Base-by-base conservation (phyloP, 2,329 filamentous ascomycete genomes). In the Zasmidium cellare region DNA sequence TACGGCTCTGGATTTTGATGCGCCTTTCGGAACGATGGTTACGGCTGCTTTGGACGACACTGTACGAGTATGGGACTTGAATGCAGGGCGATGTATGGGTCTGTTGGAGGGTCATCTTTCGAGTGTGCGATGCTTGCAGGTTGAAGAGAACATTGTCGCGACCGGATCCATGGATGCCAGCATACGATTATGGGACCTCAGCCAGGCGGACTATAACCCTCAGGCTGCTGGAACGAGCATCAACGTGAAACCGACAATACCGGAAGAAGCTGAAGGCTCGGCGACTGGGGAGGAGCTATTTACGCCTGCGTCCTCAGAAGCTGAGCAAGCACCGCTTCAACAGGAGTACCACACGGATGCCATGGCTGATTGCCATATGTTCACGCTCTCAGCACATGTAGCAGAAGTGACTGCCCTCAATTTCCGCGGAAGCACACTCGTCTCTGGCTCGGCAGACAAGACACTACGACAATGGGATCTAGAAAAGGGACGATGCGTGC, bases 381-480 rank as follows among this genome's bases (percentile, higher is more conserved):
- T 90, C 73, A 91, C 91, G 0, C 83, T 99, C 23, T 87, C 91
- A 73, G 89, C 93, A 0, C 94, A 99, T 70, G 87, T 99, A 23
- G 93, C 91, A 63, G 93, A 97, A 77, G 88, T 99, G 63, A 97
- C 94, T 12, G 93, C 94, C 7, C 81, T 99, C 22, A 88, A 97
- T 76, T 96, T 99, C 77, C 84, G 87, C 59, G 90, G 90, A 55
- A 88, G 96, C 65, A 92, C 91, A 0, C 83, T 99, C 16, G 92
- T 99, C 28, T 99, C 94, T 1, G 94, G 94, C 12, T 97, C 93
- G 7, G 89, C 94, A 0, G 94, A 99, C 78, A 99, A 99, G 81
- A 99, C 94, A 1, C 80, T 99, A 55, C 87, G 94, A 46, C 94
- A 99, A 74, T 99, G 94, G 94, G 94, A 99, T 79, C 82, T 99